These are phyloP conservation scores for Puccinia polysora DNA, from an alignment of 1,284 basidiomycete species.

Conservation along the genomic window DNA sequence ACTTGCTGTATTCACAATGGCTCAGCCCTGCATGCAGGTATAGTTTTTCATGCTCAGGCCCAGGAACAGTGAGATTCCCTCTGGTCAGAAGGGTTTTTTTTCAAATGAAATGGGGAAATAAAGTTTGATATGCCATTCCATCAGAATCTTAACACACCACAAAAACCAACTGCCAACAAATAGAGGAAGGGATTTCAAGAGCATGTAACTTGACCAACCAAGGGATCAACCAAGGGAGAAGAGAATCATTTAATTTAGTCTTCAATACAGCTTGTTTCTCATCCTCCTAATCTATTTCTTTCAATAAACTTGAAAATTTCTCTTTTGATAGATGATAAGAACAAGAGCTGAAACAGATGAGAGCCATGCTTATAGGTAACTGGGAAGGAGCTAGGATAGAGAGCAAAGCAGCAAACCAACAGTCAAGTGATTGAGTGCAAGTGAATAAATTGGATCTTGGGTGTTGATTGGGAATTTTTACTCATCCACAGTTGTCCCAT, in stretches of 20 bases:
- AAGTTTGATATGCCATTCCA: not conserved
- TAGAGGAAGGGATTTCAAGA: not conserved
- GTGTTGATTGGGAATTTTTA: slow-evolving; percentile 12
- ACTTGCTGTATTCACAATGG: not conserved
- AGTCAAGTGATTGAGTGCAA: slow-evolving; percentile 4
- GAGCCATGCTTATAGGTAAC: not conserved
- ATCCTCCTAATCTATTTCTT: not conserved
- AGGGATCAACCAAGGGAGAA: too few relatives aligned
- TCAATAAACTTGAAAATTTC: slow-evolving; percentile 6
- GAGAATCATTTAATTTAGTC: not conserved
- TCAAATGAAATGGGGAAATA: not conserved
- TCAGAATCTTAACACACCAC: not conserved
- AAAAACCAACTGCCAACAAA: too few relatives aligned
- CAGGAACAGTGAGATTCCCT: slow-evolving; percentile 7
- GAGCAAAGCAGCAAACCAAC: not conserved
- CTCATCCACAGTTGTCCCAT: too few relatives aligned
- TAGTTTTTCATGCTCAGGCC: slow-evolving; percentile 11
- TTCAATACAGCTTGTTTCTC: slow-evolving; percentile 4
- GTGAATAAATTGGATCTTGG: slow-evolving; percentile 12
- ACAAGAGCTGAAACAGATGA: not conserved
- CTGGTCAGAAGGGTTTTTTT: slow-evolving; percentile 19
- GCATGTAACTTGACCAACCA: not conserved
- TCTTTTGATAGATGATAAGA: not conserved
- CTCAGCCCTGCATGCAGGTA: slow-evolving; percentile 13
- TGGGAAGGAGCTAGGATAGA: not conserved